phyloP scores from a whole-genome alignment of 495 filamentous ascomycete genomes.

The Trichoderma erinaceum region DNA sequence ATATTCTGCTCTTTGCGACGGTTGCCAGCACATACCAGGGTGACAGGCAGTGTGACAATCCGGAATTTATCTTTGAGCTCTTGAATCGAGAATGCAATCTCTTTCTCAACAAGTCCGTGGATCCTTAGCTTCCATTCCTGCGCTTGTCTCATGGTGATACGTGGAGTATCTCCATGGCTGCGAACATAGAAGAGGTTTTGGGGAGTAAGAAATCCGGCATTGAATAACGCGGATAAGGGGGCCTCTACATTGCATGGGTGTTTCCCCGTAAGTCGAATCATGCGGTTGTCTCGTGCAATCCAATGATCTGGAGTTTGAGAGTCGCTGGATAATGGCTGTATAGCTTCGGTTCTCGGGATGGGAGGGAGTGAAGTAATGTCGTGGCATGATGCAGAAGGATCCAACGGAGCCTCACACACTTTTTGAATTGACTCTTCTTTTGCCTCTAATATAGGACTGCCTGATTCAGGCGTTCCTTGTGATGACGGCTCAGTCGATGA shows the following conservation, averaged over 20 bases:
- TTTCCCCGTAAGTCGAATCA: constrained; percentile 83
- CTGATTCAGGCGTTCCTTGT: neutral
- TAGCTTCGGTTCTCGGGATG: neutral
- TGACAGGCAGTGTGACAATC: constrained; percentile 81
- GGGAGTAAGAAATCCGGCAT: constrained; percentile 85
- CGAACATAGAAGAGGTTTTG: constrained; percentile 95
- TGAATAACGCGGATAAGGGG: constrained; percentile 70
- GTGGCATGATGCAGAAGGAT: neutral
- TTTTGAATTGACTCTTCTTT: neutral
- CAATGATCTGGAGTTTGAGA: constrained; percentile 13
- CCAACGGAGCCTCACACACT: neutral
- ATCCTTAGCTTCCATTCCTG: constrained; percentile 79
- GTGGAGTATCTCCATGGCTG: constrained; percentile 85
- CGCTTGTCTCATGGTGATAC: constrained; percentile 65
- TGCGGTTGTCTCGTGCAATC: constrained; percentile 49
- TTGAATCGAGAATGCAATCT: constrained; percentile 65
- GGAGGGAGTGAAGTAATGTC: neutral
- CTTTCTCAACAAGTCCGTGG: constrained; percentile 78
- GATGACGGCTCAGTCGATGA: neutral
- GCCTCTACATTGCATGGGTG: constrained; percentile 96
- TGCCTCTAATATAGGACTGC: neutral
- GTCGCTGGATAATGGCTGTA: neutral
- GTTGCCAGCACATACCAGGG: constrained; percentile 91
- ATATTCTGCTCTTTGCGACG: constrained; percentile 91
- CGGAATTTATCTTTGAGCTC: constrained; percentile 72